Evolutionary conservation across 208 protist genomes (phyloP), one percentile per base, ranked within the genome.

Genomic region (Angomonas ambiguus): DNA sequence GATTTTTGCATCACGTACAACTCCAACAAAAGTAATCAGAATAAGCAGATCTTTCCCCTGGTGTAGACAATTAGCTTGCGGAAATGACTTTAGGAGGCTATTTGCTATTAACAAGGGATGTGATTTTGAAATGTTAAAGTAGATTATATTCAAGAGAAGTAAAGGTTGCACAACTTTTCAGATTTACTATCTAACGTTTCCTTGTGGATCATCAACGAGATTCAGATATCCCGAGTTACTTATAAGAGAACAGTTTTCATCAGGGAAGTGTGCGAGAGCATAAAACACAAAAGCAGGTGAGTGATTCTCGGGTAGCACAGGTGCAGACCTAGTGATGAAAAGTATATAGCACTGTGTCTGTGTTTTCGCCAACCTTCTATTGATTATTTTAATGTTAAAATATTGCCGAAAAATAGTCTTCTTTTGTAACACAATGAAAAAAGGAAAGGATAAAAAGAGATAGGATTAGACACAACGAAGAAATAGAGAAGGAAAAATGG

Each of bases 241-340:
- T 18, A 41, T 41, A 41, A 41, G 35, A 41, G 35, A 41, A 41
- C 8, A 41, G 13, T 41, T 41, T 41, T 41, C 35, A 41, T 41
- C 35, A 41, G 35, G 8, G 5, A 41, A 41, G 8, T 18, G 35
- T 18, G 5, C 13, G 27, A 51, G 35, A 20, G n/a, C 8, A 32
- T 51, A 31, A n/a, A 53, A 33, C 42, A 62, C 31, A 62, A 45
- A 62, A 48, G 30, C 13, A 11, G 20, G 18, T 11, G 41, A 20
- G 41, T 20, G 11, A 48, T 55, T 59, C 53, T 59, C 22, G 24
- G 28, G 24, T 59, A 35, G 30, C 53, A 59, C 45, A 53, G 45
- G 45, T 53, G 45, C 45, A 53, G 45, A 53, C 45, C 45, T n/a
- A 53, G 45, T 53, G 45, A 53, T 24, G 45, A 24, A 53, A 20